These are phyloP conservation scores for Tolypocladium pustulatum DNA, from an alignment of 2,329 filamentous ascomycete genomes.

Conservation along the genomic window DNA sequence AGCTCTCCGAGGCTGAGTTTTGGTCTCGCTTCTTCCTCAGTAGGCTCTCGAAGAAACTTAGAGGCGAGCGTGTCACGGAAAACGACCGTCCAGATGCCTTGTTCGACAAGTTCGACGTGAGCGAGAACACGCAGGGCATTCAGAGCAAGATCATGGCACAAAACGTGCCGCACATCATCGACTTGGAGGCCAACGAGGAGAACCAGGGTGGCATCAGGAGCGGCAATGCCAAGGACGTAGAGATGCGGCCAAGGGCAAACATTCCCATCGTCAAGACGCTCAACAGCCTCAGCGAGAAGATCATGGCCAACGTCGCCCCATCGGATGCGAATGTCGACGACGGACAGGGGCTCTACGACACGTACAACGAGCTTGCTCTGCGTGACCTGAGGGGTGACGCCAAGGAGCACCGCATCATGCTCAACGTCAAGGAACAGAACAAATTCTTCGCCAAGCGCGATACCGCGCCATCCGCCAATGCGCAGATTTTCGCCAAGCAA, in stretches of 20 bases:
- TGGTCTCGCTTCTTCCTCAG: constrained; percentile 94
- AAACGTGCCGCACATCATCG: constrained; percentile 78
- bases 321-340: constrained; percentile 59
- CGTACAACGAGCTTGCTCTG: constrained; percentile 64
- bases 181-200: constrained; percentile 89
- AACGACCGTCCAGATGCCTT: constrained; percentile 66
- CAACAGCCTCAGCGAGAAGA: constrained; percentile 85
- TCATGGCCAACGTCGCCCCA: constrained; percentile 78
- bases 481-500: constrained; percentile 54
- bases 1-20: constrained; percentile 68
- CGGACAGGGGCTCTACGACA: constrained; percentile 52
- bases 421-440: constrained; percentile 83
- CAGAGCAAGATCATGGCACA: constrained; percentile 46
- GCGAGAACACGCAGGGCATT: constrained; percentile 49
- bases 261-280: constrained; percentile 82
- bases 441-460: constrained; percentile 62
- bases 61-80: constrained; percentile 77
- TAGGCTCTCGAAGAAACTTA: constrained; percentile 78
- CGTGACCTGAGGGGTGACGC: constrained; percentile 69
- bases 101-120: constrained; percentile 77
- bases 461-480: constrained; percentile 33
- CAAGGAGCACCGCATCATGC: constrained; percentile 65
- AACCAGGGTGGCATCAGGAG: constrained; percentile 74
- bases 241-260: constrained; percentile 76
- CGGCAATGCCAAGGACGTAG: constrained; percentile 80